Base-by-base conservation (phyloP, 352 stramenopile genomes). In the Phytophthora syringae region DNA sequence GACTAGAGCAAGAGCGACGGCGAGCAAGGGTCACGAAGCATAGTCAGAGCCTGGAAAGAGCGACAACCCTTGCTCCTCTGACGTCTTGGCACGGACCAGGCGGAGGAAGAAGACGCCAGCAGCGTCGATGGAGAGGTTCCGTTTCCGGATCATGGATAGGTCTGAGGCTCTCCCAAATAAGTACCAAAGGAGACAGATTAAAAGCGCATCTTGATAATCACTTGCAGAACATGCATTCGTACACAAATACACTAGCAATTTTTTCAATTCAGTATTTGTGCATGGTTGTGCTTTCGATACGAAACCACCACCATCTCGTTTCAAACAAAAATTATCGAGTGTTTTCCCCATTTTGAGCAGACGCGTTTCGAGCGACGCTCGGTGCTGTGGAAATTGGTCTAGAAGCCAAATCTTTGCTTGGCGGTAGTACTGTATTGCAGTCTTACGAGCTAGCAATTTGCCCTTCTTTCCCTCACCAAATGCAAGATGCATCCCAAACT, bases 231-330 rank as follows among this genome's bases (percentile, higher is more conserved):
- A 13, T 10, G 6, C 2, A 36, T 10, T 36, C 2, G 13, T 36
- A 36, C 13, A 36, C 30, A 36, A 36, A 36, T 36, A 12, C 9
- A 36, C 30, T 13, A 36, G 3, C 30, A 36, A n/a, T 36, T 12
- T 36, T 36, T 36, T 36, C 30, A 36, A 36, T 2, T 10, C 30
- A 36, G 1, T 2, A 2, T 36, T 36, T 5, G 30, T 36, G 13
- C 30, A 82, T n/a, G 34, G 62, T 18, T 3, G 55, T 22, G 67
- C 63, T 60, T 80, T 72, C 7, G 70, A 74, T 5, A 80, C 44
- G 7, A 78, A 60, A 15, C 44, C 44, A 25, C 52, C 53, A 25
- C 10, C 32, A 28, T 61, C 54, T 50, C 48, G 48, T 21, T 67
- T 62, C 28, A 64, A 11, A 27, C 49, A 77, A 25, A 64, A 12